Evolutionary conservation across 495 filamentous ascomycete genomes (phyloP), one percentile per base, ranked within the genome.

Genomic region (Trichoderma gamsii): DNA sequence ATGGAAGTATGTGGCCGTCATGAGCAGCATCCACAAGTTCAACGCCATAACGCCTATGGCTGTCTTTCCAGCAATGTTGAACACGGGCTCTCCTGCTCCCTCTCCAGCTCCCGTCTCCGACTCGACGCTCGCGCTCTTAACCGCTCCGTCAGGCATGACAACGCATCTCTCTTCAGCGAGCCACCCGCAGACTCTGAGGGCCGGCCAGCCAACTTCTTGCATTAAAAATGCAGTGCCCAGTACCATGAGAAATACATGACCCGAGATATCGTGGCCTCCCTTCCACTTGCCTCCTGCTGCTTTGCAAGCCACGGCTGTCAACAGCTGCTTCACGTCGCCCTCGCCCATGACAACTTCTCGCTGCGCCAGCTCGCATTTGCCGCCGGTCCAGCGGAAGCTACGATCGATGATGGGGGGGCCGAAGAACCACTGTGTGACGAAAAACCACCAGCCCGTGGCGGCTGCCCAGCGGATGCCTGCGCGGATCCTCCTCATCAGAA

Each of bases 1-100:
- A 76, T 99, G 95, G 69, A 99, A 99, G 81, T 93, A 97, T 59
- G 92, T 90, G 13, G 93, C 92, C 52, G 95, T 99, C 95, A 99
- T 99, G 64, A 97, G 82, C 77, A 97, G 76, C 94, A 98, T 98
- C 90, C 92, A 97, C 85, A 86, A 88, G 69, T 87, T 89, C 73
- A 97, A 71, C 6, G 78, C 86, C 72, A 88, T 73, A 71, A 87
- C 74, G 56, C 73, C 84, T 74, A 86, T 70, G 11, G 80, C 82
- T 18, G 80, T 75, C 71, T 73, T 85, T 35, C 80, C 79, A 1
- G 79, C 81, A 8, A 79, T 67, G 7, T 81, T 79, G 67, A 80
- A 73, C 69, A 71, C 69, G 32, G 76, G 76, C 29, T 69, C 67
- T 16, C 44, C 67, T 41, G 71, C 67, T 69, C 69, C 68, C 64